These are phyloP conservation scores for Akebia trifoliata DNA, from an alignment of 164 flowering plant species.

Conservation along the genomic window DNA sequence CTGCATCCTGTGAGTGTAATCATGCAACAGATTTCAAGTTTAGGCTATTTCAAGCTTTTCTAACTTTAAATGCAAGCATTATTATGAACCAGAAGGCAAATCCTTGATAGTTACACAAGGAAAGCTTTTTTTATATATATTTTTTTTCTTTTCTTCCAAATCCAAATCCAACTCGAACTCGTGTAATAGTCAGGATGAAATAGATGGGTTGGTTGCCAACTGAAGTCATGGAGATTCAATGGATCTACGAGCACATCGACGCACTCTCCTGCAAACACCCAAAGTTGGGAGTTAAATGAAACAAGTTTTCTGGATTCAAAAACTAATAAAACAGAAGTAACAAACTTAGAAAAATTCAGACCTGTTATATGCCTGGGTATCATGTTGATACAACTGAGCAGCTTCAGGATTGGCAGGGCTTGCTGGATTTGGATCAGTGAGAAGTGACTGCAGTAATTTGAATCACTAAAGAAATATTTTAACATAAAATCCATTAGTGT, in stretches of 20 bases:
- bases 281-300: neutral
- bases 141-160: neutral
- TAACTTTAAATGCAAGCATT: too few species aligned
- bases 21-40: too few species aligned
- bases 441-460: constrained; percentile 41
- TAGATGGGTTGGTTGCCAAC: neutral
- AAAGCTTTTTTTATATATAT: too few species aligned
- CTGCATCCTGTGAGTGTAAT: too few species aligned
- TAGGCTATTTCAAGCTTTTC: too few species aligned
- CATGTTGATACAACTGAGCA: constrained; percentile 45
- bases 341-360: constrained; percentile 4
- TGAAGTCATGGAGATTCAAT: constrained; percentile 24
- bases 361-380: constrained; percentile 47
- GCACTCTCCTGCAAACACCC: constrained; percentile 39
- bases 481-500: neutral
- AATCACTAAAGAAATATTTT: neutral
- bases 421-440: constrained; percentile 50
- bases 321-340: neutral
- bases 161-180: neutral
- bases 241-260: constrained; percentile 50
- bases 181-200: constrained; percentile 5
- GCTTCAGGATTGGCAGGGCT: constrained; percentile 60
- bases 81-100: too few species aligned
- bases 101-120: too few species aligned
- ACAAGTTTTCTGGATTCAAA: neutral